Evolutionary conservation across 1,139 yeast genomes (phyloP).

Genomic region (Suhomyces yuchorum): DNA sequence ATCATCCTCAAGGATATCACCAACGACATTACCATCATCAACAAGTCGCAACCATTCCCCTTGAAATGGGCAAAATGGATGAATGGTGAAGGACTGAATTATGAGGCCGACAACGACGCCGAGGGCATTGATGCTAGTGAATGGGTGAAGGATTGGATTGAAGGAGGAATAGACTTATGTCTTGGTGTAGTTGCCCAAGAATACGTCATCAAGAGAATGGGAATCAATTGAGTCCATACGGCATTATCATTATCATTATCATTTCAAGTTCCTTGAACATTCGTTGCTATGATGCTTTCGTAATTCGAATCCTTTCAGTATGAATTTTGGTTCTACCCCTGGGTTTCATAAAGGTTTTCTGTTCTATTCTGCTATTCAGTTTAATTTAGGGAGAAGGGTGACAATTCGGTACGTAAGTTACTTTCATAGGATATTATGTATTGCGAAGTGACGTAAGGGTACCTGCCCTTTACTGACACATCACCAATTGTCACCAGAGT

Average conservation of each 20-base stretch:
- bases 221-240: constrained; percentile 35
- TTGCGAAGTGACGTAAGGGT: neutral
- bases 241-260: too few species aligned
- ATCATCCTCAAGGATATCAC: constrained; percentile 75
- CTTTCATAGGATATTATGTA: neutral
- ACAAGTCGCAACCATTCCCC: constrained; percentile 90
- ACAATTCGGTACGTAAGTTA: neutral
- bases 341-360: too few species aligned
- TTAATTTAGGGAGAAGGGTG: neutral
- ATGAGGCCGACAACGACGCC: constrained; percentile 31
- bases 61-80: constrained; percentile 87
- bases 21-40: constrained; percentile 70
- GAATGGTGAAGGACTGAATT: constrained; percentile 48
- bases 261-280: neutral
- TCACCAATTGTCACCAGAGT: neutral
- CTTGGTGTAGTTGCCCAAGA: constrained; percentile 88
- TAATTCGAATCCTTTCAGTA: neutral
- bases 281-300: neutral
- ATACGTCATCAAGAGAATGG: constrained; percentile 92
- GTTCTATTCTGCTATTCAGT: neutral
- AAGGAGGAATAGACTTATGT: constrained; percentile 74
- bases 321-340: too few species aligned
- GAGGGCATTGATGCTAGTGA: constrained; percentile 81
- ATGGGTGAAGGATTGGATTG: constrained; percentile 95
- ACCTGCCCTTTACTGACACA: neutral